Percentiles rank a stretch among this genome's conserved stretches.
phyloP scores from a whole-genome alignment of 208 protist genomes.

The Wallacemonas sp. region DNA sequence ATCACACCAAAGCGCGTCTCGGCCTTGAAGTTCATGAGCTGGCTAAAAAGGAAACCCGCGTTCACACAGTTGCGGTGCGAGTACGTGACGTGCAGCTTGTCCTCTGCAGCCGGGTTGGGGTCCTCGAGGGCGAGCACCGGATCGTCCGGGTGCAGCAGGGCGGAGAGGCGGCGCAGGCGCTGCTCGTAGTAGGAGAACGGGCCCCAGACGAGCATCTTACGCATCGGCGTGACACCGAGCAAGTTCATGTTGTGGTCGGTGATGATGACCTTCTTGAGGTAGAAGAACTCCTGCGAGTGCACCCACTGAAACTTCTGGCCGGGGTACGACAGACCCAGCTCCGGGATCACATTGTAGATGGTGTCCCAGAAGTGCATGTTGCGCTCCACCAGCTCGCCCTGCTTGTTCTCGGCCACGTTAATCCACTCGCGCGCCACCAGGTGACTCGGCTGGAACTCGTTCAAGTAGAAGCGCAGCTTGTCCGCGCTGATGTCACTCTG shows the following conservation, averaged over 20 bases:
- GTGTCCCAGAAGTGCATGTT: constrained; percentile 94
- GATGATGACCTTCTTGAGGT: constrained; percentile 92
- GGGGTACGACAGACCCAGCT: constrained; percentile 91
- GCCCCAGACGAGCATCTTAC: constrained; percentile 89
- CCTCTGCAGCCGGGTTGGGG: constrained; percentile 75
- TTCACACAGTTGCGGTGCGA: constrained; percentile 91
- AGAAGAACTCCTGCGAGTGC: constrained; percentile 93
- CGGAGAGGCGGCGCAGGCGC: constrained; percentile 84
- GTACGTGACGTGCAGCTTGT: constrained; percentile 88
- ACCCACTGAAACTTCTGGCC: constrained; percentile 93
- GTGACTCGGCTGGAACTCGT: constrained; percentile 90
- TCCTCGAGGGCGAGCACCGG: constrained; percentile 89
- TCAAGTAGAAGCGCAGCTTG: constrained; percentile 91
- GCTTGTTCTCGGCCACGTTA: constrained; percentile 82
- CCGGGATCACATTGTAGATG: constrained; percentile 92
- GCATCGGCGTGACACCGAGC: constrained; percentile 86
- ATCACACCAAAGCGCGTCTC: constrained; percentile 90
- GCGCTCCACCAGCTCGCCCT: constrained; percentile 85
- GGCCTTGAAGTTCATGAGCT: constrained; percentile 80
- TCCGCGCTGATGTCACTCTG: constrained; percentile 85
- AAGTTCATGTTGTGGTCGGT: constrained; percentile 94
- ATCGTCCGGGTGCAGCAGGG: constrained; percentile 89
- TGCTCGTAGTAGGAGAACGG: constrained; percentile 93
- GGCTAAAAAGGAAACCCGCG: constrained; percentile 85
- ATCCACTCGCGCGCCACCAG: constrained; percentile 90